Evolutionary conservation across 768 basidiomycete genomes (phyloP), one percentile per base, ranked within the genome.

Genomic region (Sutorius australiensis): DNA sequence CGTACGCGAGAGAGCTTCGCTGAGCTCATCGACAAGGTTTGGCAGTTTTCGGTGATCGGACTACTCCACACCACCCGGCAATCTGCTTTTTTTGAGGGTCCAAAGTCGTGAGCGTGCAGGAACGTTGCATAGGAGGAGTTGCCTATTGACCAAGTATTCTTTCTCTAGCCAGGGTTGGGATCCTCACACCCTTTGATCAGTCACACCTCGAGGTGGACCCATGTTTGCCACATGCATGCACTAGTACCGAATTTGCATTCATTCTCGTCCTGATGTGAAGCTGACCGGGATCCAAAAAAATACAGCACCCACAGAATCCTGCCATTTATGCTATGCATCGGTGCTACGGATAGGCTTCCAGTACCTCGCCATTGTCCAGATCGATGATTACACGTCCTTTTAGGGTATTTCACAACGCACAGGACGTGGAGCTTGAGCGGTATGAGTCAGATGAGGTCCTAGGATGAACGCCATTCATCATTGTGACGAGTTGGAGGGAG

Each of bases 171-270:
- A 61, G 56, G 57, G 51, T 41, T 68, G 66, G 41, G 63, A 68
- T 67, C 63, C 66, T 67, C 65, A 60, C 38, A 43, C 51, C 46
- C 57, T 69, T 53, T 2, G 49, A 69, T 69, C 69, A 66, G 58
- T 71, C 69, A 67, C 67, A 46, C 66, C 68, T 69, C 68, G 66
- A 69, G 67, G 67, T 58, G 58, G 63, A 61, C 48, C 63, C 67
- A 59, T 71, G 67, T 60, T 57, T 55, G 51, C 65, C 69, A 69
- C 69, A 65, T 65, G 67, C 58, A 59, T 50, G 45, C 57, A 44
- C 28, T 33, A 54, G 59, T 62, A 30, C 68, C 67, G 58, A 61
- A 64, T 66, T 68, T 64, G 66, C 57, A 40, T 64, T 66, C 58
- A 56, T 66, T 67, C 66, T 61, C 56, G 59, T 53, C 46, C 43